A percentile compares a stretch with the other conserved stretches of the same genome.
Evolutionary conservation across 495 filamentous ascomycete species (phyloP).

Genomic region (Diplogelasinospora grovesii): DNA sequence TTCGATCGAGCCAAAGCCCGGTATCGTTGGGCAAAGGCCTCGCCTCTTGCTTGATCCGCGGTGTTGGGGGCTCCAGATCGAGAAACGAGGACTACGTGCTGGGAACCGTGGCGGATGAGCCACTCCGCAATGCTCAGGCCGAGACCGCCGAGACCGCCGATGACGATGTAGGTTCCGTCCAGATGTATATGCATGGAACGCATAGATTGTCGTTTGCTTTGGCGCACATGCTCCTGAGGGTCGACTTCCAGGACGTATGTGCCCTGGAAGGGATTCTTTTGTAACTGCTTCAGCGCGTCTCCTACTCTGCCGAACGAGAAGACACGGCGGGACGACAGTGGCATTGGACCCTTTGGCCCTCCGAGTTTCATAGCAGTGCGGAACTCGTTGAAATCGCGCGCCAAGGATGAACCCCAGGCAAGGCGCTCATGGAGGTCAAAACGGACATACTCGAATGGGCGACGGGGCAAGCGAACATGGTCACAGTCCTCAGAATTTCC

Average conservation of each 20-base stretch:
- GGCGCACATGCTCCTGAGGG: slow-evolving; percentile 18
- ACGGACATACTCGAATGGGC: slow-evolving; percentile 6
- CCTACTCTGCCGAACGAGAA: slow-evolving; percentile 39
- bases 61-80: slow-evolving; percentile 36
- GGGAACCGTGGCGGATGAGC: slow-evolving; percentile 47
- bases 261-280: slow-evolving; percentile 44
- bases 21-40: not conserved
- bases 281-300: slow-evolving; percentile 42
- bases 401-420: not conserved
- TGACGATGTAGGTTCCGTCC: slow-evolving; percentile 39
- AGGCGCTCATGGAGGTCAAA: slow-evolving; percentile 6
- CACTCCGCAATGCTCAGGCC: slow-evolving; percentile 45
- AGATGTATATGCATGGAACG: not conserved
- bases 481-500: slow-evolving; percentile 1
- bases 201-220: slow-evolving; percentile 2
- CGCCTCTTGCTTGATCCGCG: too few relatives aligned
- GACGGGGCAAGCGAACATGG: not conserved
- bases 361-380: not conserved
- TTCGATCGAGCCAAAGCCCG: too few relatives aligned
- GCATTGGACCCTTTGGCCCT: not conserved
- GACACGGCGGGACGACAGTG: slow-evolving; percentile 3
- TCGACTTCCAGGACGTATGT: slow-evolving; percentile 44
- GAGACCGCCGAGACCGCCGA: slow-evolving; percentile 52
- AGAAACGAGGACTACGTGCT: slow-evolving; percentile 45
- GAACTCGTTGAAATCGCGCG: not conserved